Evolutionary conservation across 1,284 basidiomycete species (phyloP), one percentile per base, ranked within the genome.

Genomic region (Lignosus rhinocerotis): DNA sequence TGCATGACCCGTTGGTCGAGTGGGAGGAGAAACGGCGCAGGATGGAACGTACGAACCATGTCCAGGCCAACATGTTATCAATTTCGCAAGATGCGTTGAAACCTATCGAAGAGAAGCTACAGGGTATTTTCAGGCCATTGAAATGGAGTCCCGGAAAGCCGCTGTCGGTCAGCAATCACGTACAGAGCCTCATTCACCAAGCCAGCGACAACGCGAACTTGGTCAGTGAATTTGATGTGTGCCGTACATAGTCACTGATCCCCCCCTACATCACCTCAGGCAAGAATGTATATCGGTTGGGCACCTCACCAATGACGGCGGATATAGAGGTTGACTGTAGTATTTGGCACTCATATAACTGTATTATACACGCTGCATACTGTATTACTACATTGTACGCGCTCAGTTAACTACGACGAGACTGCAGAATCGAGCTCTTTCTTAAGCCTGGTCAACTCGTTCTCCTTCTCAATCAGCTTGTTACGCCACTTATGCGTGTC

Each of bases 1-100:
- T 98, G 36, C 97, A 99, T 68, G 97, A 99, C 73, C 97, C 97
- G 1, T 81, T 99, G 2, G 91, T 96, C 32, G 97, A 99, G 74
- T 99, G 95, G 93, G 90, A 94, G 60, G 89, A 64, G 51, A 58
- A 56, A 32, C 44, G 56, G 16, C 58, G 54, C 12, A 55, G 60
- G 34, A 8, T 64, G 43, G 83, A 83, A 62, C 73, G 73, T 2
- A 77, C 80, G 61, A 80, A 76, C 65, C 67, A 74, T 4, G 75
- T 79, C 12, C 48, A 39, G 12, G 76, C 81, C 10, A 80, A 91
- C 61, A 69, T 93, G 60, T 79, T 80, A 19, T 76, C 73, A 48
- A 74, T 92, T 4, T 94, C 93, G 3, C 87, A 88, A 70, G 83
- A 81, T 50, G 88, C 92, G 14, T 80, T 98, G 31, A 78, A 80